Evolutionary conservation across 495 filamentous ascomycete genomes (phyloP).

Genomic region (Rhizodiscina lignyota): DNA sequence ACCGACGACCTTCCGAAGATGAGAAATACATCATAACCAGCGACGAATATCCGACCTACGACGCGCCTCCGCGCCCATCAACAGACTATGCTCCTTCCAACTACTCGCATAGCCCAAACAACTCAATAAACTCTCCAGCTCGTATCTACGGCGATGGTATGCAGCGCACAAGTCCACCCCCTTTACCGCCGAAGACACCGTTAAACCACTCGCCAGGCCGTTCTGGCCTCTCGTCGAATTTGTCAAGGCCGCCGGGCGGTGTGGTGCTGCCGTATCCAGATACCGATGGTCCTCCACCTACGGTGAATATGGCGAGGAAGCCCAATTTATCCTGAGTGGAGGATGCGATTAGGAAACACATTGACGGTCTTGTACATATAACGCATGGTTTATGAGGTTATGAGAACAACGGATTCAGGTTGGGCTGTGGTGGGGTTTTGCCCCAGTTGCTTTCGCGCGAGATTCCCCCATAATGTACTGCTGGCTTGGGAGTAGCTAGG

Average conservation of each 20-base stretch:
- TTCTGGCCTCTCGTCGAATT: conserved; percentile 31
- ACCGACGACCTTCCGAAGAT: conserved; percentile 13
- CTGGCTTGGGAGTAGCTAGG: too few relatives aligned
- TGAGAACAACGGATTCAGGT: too few relatives aligned
- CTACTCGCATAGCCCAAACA: conserved; percentile 18
- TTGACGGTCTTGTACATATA: too few relatives aligned
- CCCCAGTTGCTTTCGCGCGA: too few relatives aligned
- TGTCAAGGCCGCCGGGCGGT: conserved; percentile 12
- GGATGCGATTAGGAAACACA: too few relatives aligned
- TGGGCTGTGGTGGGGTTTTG: too few relatives aligned
- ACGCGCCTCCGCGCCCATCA: background rate
- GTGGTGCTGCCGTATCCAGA: conserved; percentile 59
- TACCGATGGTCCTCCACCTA: conserved; percentile 65
- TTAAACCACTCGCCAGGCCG: too few relatives aligned
- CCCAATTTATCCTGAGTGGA: too few relatives aligned
- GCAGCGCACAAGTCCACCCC: background rate
- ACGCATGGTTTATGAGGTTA: too few relatives aligned
- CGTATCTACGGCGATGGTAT: conserved; percentile 5
- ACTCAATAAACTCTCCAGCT: background rate
- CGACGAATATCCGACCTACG: conserved; percentile 32
- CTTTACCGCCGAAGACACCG: conserved; percentile 67
- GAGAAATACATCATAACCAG: conserved; percentile 46
- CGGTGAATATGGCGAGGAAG: conserved; percentile 72
- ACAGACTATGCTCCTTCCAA: conserved; percentile 9
- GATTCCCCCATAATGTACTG: too few relatives aligned